Evolutionary conservation across 2,329 filamentous ascomycete genomes (phyloP).

Genomic region (Hyphodiscus sp.): DNA sequence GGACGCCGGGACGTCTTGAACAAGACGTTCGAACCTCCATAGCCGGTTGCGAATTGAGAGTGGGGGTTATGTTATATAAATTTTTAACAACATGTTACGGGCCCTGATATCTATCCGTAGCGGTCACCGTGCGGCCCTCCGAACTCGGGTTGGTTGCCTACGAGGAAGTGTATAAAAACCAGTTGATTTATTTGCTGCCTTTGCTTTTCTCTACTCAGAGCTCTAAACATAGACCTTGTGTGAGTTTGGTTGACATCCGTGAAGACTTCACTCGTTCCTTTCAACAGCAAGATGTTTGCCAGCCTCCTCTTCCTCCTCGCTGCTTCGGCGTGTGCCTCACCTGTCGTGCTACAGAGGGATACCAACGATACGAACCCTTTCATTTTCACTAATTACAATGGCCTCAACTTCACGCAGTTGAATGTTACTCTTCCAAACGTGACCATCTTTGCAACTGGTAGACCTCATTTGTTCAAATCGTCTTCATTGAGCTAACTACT

Average conservation of each 20-base stretch:
- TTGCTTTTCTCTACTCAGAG: no score
- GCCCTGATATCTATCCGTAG: neutral
- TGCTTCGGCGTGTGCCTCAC: conserved; percentile 13
- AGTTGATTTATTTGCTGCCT: no score
- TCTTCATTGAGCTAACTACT: conserved; percentile 26
- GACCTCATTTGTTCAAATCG: neutral
- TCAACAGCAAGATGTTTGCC: neutral
- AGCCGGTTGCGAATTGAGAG: neutral
- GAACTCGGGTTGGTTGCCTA: neutral
- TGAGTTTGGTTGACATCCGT: no score
- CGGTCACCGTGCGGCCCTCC: neutral
- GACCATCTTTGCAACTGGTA: conserved; percentile 24
- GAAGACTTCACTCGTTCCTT: neutral
- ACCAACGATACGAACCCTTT: conserved; percentile 13
- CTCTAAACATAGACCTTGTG: neutral
- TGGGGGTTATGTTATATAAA: neutral
- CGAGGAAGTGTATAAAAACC: no score
- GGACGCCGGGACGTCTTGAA: no score
- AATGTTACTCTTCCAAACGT: conserved; percentile 19
- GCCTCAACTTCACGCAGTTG: conserved; percentile 24
- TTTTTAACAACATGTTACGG: neutral
- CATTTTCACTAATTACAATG: conserved; percentile 22
- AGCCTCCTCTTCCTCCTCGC: conserved; percentile 5
- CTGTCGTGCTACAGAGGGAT: conserved; percentile 11
- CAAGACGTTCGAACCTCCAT: neutral